phyloP scores from a whole-genome alignment of 441 rosid genomes.

The Populus trichocarpa region DNA sequence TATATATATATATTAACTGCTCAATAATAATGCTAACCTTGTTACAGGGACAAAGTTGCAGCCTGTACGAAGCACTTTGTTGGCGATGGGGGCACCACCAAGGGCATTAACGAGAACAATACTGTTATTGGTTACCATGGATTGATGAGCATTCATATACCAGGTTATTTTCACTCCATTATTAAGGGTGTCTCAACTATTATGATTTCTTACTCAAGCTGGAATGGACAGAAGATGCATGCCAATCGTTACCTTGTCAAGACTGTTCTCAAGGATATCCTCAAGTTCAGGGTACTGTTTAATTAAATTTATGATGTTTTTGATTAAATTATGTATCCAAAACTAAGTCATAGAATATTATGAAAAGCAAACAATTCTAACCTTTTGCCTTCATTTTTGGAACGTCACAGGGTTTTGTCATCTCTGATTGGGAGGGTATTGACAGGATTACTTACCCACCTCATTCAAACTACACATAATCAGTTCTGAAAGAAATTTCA shows the following conservation, averaged over 20 bases:
- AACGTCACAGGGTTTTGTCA: conserved; percentile 34
- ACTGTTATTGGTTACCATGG: conserved; percentile 44
- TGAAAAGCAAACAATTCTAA: neutral
- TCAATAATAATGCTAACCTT: too few relatives aligned
- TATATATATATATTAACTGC: too few relatives aligned
- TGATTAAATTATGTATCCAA: neutral
- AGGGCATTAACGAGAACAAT: conserved; percentile 72
- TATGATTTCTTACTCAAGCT: conserved; percentile 74
- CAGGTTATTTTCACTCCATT: conserved; percentile 46
- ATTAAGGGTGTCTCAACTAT: conserved; percentile 61
- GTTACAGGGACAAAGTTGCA: conserved; percentile 28
- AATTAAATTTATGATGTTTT: neutral
- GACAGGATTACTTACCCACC: conserved; percentile 65
- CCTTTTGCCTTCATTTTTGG: neutral
- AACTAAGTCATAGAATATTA: neutral
- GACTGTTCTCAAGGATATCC: conserved; percentile 45
- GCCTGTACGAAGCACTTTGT: conserved; percentile 65
- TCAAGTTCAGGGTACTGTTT: conserved; percentile 70
- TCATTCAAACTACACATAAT: conserved; percentile 56
- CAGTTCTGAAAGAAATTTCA: conserved; percentile 41
- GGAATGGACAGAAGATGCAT: conserved; percentile 78
- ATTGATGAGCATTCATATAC: conserved; percentile 66
- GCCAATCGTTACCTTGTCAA: conserved; percentile 52
- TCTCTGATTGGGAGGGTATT: conserved; percentile 75
- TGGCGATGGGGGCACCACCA: conserved; percentile 73